Evolutionary conservation across 1,284 basidiomycete genomes (phyloP), one percentile per base, ranked within the genome.

Genomic region (Ustilago bromivora): DNA sequence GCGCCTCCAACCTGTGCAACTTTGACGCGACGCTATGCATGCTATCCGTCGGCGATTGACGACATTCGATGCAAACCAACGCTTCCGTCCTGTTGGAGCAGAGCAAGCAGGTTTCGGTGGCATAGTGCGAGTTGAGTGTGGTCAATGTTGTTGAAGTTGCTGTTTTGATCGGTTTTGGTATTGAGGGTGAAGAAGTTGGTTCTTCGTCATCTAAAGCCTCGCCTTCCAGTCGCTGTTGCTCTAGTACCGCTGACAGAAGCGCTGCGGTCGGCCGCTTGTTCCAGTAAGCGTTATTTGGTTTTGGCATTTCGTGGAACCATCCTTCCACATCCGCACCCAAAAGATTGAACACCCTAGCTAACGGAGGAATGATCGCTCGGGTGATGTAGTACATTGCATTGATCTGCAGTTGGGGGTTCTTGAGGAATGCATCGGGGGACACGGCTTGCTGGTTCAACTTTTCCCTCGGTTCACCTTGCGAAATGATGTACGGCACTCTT

Each of bases 381-480:
- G 90, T 90, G 80, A 99, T 97, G 85, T 99, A 98, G 87, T 98
- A 98, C n/a, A 89, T 86, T 3, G 91, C 91, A 84, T 97, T 94
- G 32, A 96, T 89, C 12, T 90, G 90, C 49, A 91, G 88, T 46
- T 89, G 88, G 91, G 90, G 88, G 77, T 93, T 90, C 28, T 90
- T 88, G 49, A 98, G 87, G 72, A 96, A 89, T 68, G 93, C 92
- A 77, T 92, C 89, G 0, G 95, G 95, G 46, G 91, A 90, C 51
- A 93, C 88, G 0, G 94, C 95, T 73, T 93, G 89, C 76, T 97
- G 94, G 23, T 94, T 92, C 13, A 98, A 89, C 59, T 92, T 90
- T 1, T 90, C 87, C 1, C 91, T 89, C 0, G 91, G 90, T 43
- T 90, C 89, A 2, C 93, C 92, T 55, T 88, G 91, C 86, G 89